Conservation (phyloP, 2,329 filamentous ascomycete species). For the Colletotrichum sp. region DNA sequence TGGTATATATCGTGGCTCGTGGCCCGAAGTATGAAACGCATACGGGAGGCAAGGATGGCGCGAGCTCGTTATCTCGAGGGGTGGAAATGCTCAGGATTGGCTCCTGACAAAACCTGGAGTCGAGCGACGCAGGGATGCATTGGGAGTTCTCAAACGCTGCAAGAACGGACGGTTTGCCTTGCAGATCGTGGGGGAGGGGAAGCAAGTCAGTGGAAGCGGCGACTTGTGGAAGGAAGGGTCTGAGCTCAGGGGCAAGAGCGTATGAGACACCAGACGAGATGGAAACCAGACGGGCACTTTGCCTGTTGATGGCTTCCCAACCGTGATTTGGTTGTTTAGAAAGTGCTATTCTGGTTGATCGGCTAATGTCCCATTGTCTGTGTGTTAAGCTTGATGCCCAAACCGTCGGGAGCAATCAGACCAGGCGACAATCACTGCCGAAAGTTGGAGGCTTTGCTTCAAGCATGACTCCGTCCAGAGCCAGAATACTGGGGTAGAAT, state of each 20-base stretch:
- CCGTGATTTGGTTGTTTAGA: neutral
- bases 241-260: neutral
- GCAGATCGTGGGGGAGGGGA: neutral
- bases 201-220: neutral
- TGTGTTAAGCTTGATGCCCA: neutral
- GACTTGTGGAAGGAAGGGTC: neutral
- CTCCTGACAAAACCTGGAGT: neutral
- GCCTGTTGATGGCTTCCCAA: neutral
- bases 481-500: neutral
- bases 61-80: slow-evolving; percentile 2
- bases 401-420: neutral
- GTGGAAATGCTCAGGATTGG: neutral
- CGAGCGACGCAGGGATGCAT: neutral
- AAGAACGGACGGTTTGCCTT: slow-evolving; percentile 2
- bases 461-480: neutral
- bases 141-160: neutral
- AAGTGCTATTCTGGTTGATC: neutral
- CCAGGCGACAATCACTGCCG: neutral
- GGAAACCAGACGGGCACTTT: neutral
- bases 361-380: neutral
- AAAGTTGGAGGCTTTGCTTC: neutral
- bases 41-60: neutral
- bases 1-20: slow-evolving; percentile 1
- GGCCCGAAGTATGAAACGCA: slow-evolving; percentile 7
- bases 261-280: slow-evolving; percentile 8